Evolutionary conservation across 2,329 filamentous ascomycete species (phyloP), one percentile per base, ranked within the genome.

Genomic region (Microcera coccophila): DNA sequence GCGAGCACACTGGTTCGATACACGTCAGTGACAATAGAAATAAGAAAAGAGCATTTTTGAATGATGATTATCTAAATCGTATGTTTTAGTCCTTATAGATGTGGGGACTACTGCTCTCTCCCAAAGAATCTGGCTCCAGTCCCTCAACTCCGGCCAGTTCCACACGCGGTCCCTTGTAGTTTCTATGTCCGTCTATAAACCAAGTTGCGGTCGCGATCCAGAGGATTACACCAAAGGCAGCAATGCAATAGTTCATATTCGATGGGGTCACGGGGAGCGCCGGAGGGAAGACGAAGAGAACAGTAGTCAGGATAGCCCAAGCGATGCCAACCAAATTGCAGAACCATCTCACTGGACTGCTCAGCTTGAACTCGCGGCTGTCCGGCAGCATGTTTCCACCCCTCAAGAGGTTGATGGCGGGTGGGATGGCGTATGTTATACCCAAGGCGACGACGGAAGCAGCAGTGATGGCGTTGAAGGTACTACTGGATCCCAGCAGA

Each of bases 241-340:
- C 72, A 18, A 75, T 58, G 33, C 66, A 70, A 53, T 76, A 75
- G 56, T 75, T 90, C 85, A 89, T 89, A 65, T 78, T 87, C 52
- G 67, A 78, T 0, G 74, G 71, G 0, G 79, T 80, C 2, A 84
- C 81, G 0, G 82, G 83, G 4, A 82, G 58, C 7, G 73, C 74
- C 0, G 85, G 85, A 3, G 85, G 85, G 64, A 89, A 87, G 16
- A 88, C 73, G 64, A 89, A 89, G 1, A 90, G 71, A 1, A 88
- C 79, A 0, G 84, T 88, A 0, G 85, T 89, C n/a, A 89, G 61
- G 11, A 79, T 66, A 1, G 83, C 78, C 64, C 84, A 90, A 0
- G 69, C 68, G 36, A 90, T 71, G 4, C 85, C 85, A 20, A 63
- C 44, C 21, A 61, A 44, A 44, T 68, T 65, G 40, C 57, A 47